phyloP scores from a whole-genome alignment of 1,284 basidiomycete species.

The Ceratobasidium sp. region DNA sequence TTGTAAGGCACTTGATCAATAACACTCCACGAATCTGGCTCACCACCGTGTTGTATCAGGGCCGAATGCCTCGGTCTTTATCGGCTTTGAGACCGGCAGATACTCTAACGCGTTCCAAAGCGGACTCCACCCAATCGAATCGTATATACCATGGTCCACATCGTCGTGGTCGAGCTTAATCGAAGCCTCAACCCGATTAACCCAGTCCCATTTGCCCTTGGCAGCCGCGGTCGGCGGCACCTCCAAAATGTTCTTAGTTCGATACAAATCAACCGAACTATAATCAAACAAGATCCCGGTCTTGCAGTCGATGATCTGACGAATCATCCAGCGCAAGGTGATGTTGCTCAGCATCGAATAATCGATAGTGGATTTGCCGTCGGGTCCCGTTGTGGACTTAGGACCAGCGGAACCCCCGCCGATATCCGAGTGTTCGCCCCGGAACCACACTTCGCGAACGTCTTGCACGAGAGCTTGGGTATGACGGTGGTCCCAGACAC shows the following conservation, averaged over 20 bases:
- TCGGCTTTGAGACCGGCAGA: conserved; percentile 13
- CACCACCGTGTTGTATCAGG: conserved; percentile 24
- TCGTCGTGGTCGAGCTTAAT: conserved; percentile 29
- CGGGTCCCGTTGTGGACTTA: background rate
- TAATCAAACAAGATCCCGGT: conserved; percentile 46
- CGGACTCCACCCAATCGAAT: conserved; percentile 38
- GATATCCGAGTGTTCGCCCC: conserved; percentile 46
- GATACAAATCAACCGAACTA: conserved; percentile 25
- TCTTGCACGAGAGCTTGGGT: background rate
- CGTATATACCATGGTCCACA: conserved; percentile 14
- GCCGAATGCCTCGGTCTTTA: background rate
- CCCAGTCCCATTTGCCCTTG: conserved; percentile 19
- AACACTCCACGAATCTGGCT: background rate
- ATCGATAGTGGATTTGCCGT: background rate
- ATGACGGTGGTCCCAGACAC: conserved; percentile 37
- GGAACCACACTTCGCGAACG: conserved; percentile 47
- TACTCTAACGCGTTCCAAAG: conserved; percentile 33
- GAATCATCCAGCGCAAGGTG: conserved; percentile 48
- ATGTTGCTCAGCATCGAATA: conserved; percentile 41
- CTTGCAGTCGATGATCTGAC: conserved; percentile 42
- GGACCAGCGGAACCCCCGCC: conserved; percentile 43
- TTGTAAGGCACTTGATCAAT: background rate
- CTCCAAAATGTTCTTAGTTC: conserved; percentile 14
- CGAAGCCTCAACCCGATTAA: conserved; percentile 23
- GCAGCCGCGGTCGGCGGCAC: background rate